Base-by-base conservation (phyloP, 2,329 filamentous ascomycete genomes). In the Alternaria atra region DNA sequence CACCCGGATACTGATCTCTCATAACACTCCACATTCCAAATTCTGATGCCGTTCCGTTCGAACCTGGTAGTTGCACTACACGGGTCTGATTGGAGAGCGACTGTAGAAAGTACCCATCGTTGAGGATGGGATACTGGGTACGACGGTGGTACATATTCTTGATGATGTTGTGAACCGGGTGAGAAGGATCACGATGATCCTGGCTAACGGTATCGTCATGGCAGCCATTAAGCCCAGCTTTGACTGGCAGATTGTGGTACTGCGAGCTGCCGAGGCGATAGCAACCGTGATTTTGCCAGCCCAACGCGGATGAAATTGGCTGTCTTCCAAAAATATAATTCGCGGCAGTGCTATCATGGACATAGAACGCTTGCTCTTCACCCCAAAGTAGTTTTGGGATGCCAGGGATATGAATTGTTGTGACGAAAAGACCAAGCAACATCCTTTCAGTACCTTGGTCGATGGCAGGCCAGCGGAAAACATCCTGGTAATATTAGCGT, bases 321-420 rank as follows among this genome's bases (percentile, higher is more conserved):
- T 87, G 85, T 66, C 88, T 84, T 20, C 88, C 88, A 70, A 87
- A 90, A 42, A 90, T 83, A 69, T 90, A 90, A 68, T 90, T 89
- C 58, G 80, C 79, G 5, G 87, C 87, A 0, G 87, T 89, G 60
- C 86, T 89, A 70, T 90, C 88, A 3, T 90, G 77, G 0, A 89
- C 78, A 66, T 90, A 90, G 62, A 87, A 87, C 0, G 84, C 85
- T 74, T 90, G 88, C 69, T 90, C 88, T 70, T 90, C 88, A 17
- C 40, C 40, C 40, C 40, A 43, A 2, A 43, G 40, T 25, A 43
- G 40, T 15, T 43, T 43, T 27, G 40, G 40, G 15, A 43, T 43
- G 25, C 40, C 40, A 0, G 40, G 40, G 13, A 43, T 43, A 20
- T 43, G 23, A 0, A 43, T 43, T 0, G 40, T 43, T 2, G 40